Conservation (phyloP, 2,329 filamentous ascomycete genomes). For the Monosporascus sp. region DNA sequence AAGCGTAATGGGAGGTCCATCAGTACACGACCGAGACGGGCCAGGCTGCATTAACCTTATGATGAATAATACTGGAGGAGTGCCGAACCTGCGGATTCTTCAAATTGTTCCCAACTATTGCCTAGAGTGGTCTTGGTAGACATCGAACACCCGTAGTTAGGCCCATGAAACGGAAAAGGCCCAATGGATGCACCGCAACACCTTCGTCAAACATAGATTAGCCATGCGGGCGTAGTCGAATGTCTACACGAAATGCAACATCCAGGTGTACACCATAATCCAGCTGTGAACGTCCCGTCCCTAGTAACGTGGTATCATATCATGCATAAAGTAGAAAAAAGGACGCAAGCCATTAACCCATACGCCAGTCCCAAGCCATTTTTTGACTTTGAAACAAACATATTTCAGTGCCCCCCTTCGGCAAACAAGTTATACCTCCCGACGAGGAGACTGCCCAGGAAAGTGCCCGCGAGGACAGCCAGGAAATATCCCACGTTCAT, state of each 20-base stretch:
- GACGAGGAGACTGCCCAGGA: constrained; percentile 78
- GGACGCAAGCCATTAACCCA: too few species aligned
- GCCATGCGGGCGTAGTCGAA: too few species aligned
- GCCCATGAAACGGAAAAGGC: too few species aligned
- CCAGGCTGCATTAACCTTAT: constrained; percentile 15
- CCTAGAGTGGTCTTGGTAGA: too few species aligned
- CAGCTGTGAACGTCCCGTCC: too few species aligned
- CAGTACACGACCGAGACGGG: constrained; percentile 11
- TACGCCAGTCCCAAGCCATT: neutral
- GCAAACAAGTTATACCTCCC: constrained; percentile 59
- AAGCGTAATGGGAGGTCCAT: constrained; percentile 17
- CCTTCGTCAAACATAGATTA: too few species aligned
- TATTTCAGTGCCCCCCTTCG: constrained; percentile 39
- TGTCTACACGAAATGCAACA: too few species aligned
- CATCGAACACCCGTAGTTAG: too few species aligned
- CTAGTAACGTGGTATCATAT: neutral
- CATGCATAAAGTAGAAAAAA: neutral
- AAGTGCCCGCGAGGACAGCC: constrained; percentile 41
- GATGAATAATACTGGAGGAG: neutral
- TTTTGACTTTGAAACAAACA: neutral
- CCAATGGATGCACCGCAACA: too few species aligned
- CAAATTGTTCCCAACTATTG: too few species aligned
- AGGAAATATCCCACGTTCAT: constrained; percentile 30
- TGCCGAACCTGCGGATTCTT: neutral
- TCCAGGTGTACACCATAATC: too few species aligned